Conservation (phyloP, 2,329 filamentous ascomycete species). For the Nemania sp. region DNA sequence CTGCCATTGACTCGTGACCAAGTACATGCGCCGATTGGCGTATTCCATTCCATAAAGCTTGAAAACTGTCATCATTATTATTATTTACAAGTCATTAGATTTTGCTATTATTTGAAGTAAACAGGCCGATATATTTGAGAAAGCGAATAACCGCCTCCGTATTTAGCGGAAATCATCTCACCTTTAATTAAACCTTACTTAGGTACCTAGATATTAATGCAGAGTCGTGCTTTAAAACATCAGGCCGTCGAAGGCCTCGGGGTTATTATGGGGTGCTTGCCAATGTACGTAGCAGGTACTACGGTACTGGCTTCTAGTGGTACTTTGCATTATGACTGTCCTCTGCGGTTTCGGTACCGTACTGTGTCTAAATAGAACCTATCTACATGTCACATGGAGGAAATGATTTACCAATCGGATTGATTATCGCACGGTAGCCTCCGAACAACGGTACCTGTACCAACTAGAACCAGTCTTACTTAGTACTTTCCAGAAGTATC, state of each 20-base stretch:
- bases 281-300: too few relatives aligned
- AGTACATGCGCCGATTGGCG: not conserved
- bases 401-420: not conserved
- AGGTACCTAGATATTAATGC: too few relatives aligned
- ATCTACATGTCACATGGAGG: too few relatives aligned
- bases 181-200: too few relatives aligned
- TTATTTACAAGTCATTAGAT: not conserved
- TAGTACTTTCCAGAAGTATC: not conserved
- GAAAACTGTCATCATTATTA: too few relatives aligned
- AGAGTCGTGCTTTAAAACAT: conserved; percentile 1
- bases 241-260: conserved; percentile 1
- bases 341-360: too few relatives aligned
- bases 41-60: too few relatives aligned
- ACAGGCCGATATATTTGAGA: conserved; percentile 14
- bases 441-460: not conserved
- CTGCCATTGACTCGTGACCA: not conserved
- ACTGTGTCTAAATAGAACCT: too few relatives aligned
- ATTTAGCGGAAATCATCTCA: too few relatives aligned
- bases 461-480: not conserved
- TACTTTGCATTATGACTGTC: too few relatives aligned
- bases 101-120: not conserved
- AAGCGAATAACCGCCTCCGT: too few relatives aligned
- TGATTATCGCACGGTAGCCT: not conserved
- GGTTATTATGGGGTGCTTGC: not conserved
- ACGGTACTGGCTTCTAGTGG: too few relatives aligned